Percentiles rank a stretch among this genome's conserved stretches.
These are phyloP conservation scores for Glutinoglossum americanum DNA, from an alignment of 495 filamentous ascomycete genomes.

Conservation along the genomic window DNA sequence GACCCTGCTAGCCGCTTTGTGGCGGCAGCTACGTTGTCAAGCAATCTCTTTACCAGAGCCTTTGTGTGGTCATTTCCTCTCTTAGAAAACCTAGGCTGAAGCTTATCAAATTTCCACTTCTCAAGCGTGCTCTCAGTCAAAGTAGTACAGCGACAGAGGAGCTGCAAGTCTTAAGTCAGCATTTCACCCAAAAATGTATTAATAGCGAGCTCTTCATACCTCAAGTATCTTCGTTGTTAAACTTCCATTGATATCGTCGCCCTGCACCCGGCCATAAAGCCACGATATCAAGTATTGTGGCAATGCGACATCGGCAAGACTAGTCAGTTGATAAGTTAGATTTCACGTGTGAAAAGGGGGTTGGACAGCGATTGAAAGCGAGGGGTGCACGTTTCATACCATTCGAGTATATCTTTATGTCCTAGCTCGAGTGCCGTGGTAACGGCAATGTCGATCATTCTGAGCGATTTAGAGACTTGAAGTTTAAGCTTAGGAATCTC, in stretches of 20 bases:
- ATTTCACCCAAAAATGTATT: not conserved
- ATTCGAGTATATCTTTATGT: slow-evolving; percentile 41
- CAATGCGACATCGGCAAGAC: slow-evolving; percentile 17
- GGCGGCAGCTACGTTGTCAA: slow-evolving; percentile 32
- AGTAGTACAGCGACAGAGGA: slow-evolving; percentile 41
- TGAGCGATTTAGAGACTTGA: slow-evolving; percentile 32
- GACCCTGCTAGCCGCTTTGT: slow-evolving; percentile 21
- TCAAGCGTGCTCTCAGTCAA: slow-evolving; percentile 39
- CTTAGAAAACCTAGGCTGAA: slow-evolving; percentile 39
- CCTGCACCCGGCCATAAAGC: slow-evolving; percentile 41
- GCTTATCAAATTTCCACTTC: slow-evolving; percentile 43
- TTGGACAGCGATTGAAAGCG: not conserved
- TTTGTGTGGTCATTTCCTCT: slow-evolving; percentile 42
- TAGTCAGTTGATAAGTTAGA: not conserved
- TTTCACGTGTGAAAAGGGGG: slow-evolving; percentile 8
- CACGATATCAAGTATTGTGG: slow-evolving; percentile 37
- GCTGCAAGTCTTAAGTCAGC: slow-evolving; percentile 16
- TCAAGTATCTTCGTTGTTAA: slow-evolving; percentile 43
- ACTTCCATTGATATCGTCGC: slow-evolving; percentile 39
- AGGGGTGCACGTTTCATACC: slow-evolving; percentile 24
- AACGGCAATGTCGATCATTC: slow-evolving; percentile 37
- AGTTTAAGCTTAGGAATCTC: slow-evolving; percentile 24
- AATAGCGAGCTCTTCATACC: slow-evolving; percentile 14
- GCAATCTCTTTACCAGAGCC: slow-evolving; percentile 30
- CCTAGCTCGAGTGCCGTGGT: slow-evolving; percentile 35